Evolutionary conservation across 768 basidiomycete genomes (phyloP).

Genomic region (Inosperma sp.): DNA sequence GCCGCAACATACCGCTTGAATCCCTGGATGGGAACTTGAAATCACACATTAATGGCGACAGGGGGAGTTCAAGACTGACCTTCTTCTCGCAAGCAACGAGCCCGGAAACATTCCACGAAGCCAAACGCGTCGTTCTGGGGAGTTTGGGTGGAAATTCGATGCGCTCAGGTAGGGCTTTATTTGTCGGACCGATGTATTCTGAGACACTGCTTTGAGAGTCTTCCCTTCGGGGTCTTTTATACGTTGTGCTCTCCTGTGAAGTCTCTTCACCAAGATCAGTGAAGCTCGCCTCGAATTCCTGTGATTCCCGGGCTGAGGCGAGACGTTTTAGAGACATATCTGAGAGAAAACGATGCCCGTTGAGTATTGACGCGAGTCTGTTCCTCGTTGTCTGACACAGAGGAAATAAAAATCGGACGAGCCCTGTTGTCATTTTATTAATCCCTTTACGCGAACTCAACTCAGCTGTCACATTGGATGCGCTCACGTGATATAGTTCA

Average conservation of each 20-base stretch:
- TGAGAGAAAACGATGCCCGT: neutral
- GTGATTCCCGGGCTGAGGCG: constrained; percentile 1
- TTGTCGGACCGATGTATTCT: constrained; percentile 59
- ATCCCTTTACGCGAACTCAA: no score
- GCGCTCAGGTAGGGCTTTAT: constrained; percentile 62
- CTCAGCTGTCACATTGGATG: neutral
- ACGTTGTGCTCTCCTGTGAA: constrained; percentile 11
- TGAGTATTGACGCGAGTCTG: no score
- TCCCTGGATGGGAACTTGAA: constrained; percentile 42
- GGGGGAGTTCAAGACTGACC: constrained; percentile 33
- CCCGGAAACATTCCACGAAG: constrained; percentile 79
- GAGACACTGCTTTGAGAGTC: constrained; percentile 6
- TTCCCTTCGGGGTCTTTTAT: constrained; percentile 23
- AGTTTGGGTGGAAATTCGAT: constrained; percentile 53
- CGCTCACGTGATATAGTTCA: constrained; percentile 6
- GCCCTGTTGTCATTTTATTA: no score
- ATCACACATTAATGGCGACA: neutral
- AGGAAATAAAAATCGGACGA: no score
- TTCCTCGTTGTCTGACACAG: no score
- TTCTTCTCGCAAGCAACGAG: constrained; percentile 74
- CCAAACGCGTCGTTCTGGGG: constrained; percentile 49
- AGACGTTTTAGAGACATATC: constrained; percentile 4
- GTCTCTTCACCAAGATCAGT: neutral
- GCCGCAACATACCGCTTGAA: constrained; percentile 80
- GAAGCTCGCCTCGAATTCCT: neutral